phyloP scores from a whole-genome alignment of 495 filamentous ascomycete species.

The Talaromyces thailandensis region DNA sequence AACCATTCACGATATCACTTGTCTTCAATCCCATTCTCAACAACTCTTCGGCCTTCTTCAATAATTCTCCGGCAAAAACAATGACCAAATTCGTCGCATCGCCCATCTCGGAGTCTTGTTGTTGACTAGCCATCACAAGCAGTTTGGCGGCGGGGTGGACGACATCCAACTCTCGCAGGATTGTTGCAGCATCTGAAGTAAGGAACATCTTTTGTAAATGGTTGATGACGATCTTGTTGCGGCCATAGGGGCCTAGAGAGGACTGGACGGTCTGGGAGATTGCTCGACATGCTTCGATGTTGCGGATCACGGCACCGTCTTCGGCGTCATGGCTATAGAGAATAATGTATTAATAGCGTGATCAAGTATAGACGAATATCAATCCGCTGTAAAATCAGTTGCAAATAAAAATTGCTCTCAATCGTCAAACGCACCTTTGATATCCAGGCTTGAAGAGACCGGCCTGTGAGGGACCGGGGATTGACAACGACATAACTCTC shows the following conservation, averaged over 20 bases:
- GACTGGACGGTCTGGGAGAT: slow-evolving; percentile 95
- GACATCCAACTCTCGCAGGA: slow-evolving; percentile 93
- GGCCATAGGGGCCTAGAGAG: slow-evolving; percentile 91
- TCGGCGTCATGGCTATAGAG: slow-evolving; percentile 79
- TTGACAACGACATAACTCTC: slow-evolving; percentile 80
- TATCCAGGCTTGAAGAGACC: slow-evolving; percentile 96
- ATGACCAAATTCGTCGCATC: slow-evolving; percentile 98
- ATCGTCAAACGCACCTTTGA: slow-evolving; percentile 61
- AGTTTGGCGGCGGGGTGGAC: slow-evolving; percentile 98
- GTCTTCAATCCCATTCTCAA: slow-evolving; percentile 93
- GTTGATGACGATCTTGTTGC: slow-evolving; percentile 99
- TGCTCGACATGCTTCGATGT: slow-evolving; percentile 96
- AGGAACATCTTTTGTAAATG: slow-evolving; percentile 99
- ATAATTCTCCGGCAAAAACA: slow-evolving; percentile 85
- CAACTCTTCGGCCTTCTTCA: slow-evolving; percentile 96
- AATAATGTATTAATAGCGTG: neutral
- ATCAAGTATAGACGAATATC: neutral
- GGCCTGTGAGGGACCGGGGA: slow-evolving; percentile 84
- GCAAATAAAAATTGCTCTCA: neutral
- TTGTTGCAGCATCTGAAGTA: slow-evolving; percentile 95
- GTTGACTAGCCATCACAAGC: slow-evolving; percentile 98
- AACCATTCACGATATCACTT: slow-evolving; percentile 89
- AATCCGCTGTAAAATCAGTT: neutral
- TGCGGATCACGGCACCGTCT: slow-evolving; percentile 96
- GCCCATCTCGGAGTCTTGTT: slow-evolving; percentile 98